Conservation (phyloP, 306 rosid species). For the Arachis hypogaea region DNA sequence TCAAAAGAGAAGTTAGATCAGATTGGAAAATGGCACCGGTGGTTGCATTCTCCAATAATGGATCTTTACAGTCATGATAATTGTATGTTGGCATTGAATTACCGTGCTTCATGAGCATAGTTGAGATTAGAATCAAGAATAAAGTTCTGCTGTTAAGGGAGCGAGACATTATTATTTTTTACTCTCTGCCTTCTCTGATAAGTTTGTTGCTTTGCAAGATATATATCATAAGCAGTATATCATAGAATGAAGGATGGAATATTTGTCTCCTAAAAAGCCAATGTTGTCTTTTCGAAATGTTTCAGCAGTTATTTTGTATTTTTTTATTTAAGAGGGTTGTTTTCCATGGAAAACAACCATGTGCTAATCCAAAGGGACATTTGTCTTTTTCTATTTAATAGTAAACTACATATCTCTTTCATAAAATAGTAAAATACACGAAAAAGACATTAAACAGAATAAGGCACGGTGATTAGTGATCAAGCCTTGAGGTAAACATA, state of each 20-base stretch:
- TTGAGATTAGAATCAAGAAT: slow-evolving; percentile 11
- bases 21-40: not conserved
- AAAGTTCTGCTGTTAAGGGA: slow-evolving; percentile 12
- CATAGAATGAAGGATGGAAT: not conserved
- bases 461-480: too few relatives aligned
- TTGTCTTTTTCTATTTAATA: not conserved
- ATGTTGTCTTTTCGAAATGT: not conserved
- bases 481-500: too few relatives aligned
- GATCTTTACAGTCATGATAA: slow-evolving; percentile 4
- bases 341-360: not conserved
- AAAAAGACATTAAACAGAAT: too few relatives aligned
- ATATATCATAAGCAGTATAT: not conserved
- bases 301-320: not conserved
- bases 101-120: not conserved
- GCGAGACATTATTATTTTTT: slow-evolving; percentile 5
- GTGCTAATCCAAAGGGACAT: not conserved
- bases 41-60: not conserved
- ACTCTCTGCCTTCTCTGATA: not conserved
- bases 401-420: too few relatives aligned
- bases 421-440: too few relatives aligned
- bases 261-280: not conserved
- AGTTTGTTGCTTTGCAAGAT: not conserved
- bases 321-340: not conserved
- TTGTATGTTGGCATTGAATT: slow-evolving; percentile 12
- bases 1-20: slow-evolving; percentile 23